Evolutionary conservation across 2,329 filamentous ascomycete species (phyloP), one percentile per base, ranked within the genome.

Genomic region (Claviceps capensis): DNA sequence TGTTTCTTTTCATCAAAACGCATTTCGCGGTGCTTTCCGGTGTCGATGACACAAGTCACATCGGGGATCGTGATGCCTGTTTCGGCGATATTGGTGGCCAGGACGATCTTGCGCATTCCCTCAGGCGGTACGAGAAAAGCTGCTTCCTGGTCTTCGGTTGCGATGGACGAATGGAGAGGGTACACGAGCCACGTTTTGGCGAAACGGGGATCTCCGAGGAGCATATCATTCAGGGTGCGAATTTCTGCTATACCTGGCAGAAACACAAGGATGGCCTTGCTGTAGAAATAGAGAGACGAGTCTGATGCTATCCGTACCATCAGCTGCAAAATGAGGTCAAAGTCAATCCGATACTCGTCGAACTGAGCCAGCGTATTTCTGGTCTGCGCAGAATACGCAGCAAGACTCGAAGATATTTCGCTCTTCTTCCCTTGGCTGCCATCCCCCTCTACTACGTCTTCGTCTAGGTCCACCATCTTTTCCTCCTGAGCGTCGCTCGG

Each of bases 11-110:
- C 93, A 62, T 98, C 91, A 60, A 95, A 97, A 30, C 91, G 77
- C 91, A 96, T 96, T 67, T 95, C 91, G 58, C 94, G 89, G 67
- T 97, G 91, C 67, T 95, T 97, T 52, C 93, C 93, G 0, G 89
- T 90, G 66, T 98, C 93, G 53, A 98, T 86, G 46, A 98, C 93
- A 60, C 90, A 95, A 0, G 93, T 97, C 34, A 98, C 88, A 64
- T 98, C 93, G 1, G 93, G 93, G 58, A 98, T 98, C 0, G 93
- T 98, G 63, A 98, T 95, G 72, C 93, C 93, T 0, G 93, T 98
- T 67, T 98, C 93, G 4, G 93, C 93, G 65, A 98, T 98, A 63
- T 98, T 98, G 14, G 93, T 98, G 1, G 93, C 90, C 51, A 98
- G 77, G 2, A 98, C 91, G 57, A 98, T 93, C 70, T 98, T 98